These are phyloP conservation scores for Nicotiana undulata DNA, from an alignment of 257 asterid species.

Conservation along the genomic window DNA sequence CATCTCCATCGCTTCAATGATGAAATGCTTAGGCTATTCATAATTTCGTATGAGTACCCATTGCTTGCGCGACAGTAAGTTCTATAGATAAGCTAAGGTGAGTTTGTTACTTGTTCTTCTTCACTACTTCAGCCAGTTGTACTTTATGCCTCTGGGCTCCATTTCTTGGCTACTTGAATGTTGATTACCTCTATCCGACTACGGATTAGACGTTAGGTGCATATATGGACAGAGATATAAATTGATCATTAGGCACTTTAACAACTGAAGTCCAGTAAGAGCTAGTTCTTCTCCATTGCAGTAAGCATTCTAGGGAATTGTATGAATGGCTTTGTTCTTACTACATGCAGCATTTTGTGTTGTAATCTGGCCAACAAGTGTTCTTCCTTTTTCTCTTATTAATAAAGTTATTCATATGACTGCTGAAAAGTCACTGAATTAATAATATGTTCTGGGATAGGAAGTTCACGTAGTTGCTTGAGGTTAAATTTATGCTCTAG, in stretches of 20 bases:
- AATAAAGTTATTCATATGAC: not conserved
- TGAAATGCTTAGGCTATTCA: too few species aligned
- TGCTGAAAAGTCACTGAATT: not conserved
- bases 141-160: too few species aligned
- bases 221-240: not conserved
- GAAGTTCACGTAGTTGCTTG: not conserved
- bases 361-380: not conserved
- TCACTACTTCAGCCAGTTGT: not conserved
- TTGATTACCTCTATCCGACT: not conserved
- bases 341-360: too few species aligned
- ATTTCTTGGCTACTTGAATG: not conserved
- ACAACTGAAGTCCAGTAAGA: not conserved
- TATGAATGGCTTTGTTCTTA: not conserved
- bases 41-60: too few species aligned
- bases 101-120: too few species aligned
- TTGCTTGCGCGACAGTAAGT: too few species aligned
- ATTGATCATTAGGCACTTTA: not conserved
- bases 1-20: too few species aligned
- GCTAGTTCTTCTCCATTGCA: not conserved
- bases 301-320: not conserved
- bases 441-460: not conserved
- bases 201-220: not conserved
- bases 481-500: constrained; percentile 36
- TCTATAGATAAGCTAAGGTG: too few species aligned
- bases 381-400: not conserved